These are phyloP conservation scores for Hydrangea macrophylla DNA, from an alignment of 148 eudicot genomes.

Conservation along the genomic window DNA sequence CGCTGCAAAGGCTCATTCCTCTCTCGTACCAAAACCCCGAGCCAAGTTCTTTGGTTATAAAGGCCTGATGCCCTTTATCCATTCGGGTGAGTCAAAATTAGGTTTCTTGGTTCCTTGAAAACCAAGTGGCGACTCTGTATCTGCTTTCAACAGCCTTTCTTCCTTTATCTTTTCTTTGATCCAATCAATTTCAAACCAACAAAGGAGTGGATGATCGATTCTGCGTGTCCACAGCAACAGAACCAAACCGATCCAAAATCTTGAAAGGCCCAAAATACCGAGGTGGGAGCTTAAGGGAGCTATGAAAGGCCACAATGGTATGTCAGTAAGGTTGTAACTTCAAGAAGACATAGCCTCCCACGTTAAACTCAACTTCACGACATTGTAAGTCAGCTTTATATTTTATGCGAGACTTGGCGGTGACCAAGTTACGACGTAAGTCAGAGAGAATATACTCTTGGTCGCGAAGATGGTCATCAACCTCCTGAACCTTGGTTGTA, in stretches of 20 bases:
- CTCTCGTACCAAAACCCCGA: too few relatives aligned
- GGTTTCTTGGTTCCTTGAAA: too few relatives aligned
- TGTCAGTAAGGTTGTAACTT: background rate
- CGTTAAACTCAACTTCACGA: background rate
- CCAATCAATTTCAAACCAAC: too few relatives aligned
- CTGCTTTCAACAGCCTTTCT: too few relatives aligned
- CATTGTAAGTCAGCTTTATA: background rate
- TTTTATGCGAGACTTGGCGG: background rate
- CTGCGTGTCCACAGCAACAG: too few relatives aligned
- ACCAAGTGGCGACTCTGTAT: too few relatives aligned
- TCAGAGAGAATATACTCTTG: background rate
- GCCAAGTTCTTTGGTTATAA: too few relatives aligned
- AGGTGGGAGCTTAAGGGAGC: background rate
- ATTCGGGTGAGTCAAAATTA: too few relatives aligned
- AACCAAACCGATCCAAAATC: background rate
- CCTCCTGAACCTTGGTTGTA: background rate
- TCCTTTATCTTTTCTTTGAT: too few relatives aligned
- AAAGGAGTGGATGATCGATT: too few relatives aligned
- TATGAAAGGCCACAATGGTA: background rate
- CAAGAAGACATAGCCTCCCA: background rate
- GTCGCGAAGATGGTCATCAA: background rate
- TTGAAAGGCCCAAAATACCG: background rate
- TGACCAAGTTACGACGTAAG: background rate
- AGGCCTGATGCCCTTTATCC: too few relatives aligned
- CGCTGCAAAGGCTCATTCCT: too few relatives aligned